Base-by-base conservation (phyloP, 768 basidiomycete genomes). In the Mycena amicta region DNA sequence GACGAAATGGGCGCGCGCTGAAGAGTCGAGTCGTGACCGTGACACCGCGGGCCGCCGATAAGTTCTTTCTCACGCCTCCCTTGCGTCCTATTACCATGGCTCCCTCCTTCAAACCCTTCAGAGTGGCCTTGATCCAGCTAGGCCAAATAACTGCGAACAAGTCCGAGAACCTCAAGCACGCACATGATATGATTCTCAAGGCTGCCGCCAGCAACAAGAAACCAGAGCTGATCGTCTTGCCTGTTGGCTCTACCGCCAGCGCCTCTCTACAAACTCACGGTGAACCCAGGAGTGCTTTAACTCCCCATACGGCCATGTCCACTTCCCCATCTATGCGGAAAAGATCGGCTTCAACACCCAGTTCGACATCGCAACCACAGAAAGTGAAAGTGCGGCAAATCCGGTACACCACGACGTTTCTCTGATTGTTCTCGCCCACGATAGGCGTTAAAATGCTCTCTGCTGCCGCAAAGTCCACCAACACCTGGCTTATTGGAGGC, bases 401-500 rank as follows among this genome's bases (percentile, higher is more conserved):
- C 25, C 25, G 27, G 25, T 25, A 20, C 11, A 26, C 8, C n/a
- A 29, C 47, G 6, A 20, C 25, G 22, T 20, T 49, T 6, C 6
- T 26, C 33, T 8, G n/a, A n/a, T n/a, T n/a, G n/a, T 22, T 43
- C 41, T 43, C 12, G n/a, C 47, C 12, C 12, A 28, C 11, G 23
- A 8, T 47, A 64, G 62, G 62, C 52, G 83, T 98, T 53, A 86
- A 79, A 71, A 87, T 90, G 83, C 81, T 99, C 50, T 92, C 93
- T 31, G 76, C 79, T 28, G 85, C 82, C 50, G 97, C 97, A 0
- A 92, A 86, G 70, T 84, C 92, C 68, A 77, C 84, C 28, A 83
- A 79, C 5, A 79, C 88, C 13, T 98, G 95, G 95, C 75, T 99
- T n/a, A 84, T 99, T 65, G 97, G 95, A 73, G 97, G 96, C 89